A percentile compares a stretch with the other conserved stretches of the same genome.
phyloP scores from a whole-genome alignment of 2,329 filamentous ascomycete species.

The Verticillium albo-atrum region DNA sequence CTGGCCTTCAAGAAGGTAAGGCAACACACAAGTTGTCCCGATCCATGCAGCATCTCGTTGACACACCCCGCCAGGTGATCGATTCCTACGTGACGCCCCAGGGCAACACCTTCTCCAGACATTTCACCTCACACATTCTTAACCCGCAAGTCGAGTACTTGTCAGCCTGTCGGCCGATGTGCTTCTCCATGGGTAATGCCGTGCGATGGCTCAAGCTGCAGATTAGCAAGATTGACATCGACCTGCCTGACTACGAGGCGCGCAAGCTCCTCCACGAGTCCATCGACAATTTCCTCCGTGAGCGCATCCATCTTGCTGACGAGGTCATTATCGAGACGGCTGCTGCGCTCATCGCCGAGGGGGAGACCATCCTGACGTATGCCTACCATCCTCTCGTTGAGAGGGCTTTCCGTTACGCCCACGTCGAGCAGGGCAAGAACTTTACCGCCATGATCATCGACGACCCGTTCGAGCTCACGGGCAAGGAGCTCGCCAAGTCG shows the following conservation, averaged over 20 bases:
- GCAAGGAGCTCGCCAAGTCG: slow-evolving; percentile 59
- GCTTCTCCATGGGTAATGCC: slow-evolving; percentile 94
- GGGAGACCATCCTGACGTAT: slow-evolving; percentile 82
- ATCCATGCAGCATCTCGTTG: not conserved
- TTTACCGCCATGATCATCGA: slow-evolving; percentile 88
- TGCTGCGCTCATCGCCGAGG: slow-evolving; percentile 68
- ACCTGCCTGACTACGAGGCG: slow-evolving; percentile 74
- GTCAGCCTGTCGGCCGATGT: slow-evolving; percentile 89
- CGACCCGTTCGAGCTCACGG: slow-evolving; percentile 50
- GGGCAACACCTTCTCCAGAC: slow-evolving; percentile 78
- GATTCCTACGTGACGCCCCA: slow-evolving; percentile 86
- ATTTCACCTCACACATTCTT: slow-evolving; percentile 86
- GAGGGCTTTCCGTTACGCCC: slow-evolving; percentile 71
- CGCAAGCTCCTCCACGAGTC: slow-evolving; percentile 73
- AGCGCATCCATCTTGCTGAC: slow-evolving; percentile 84
- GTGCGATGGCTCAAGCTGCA: slow-evolving; percentile 92
- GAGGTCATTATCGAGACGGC: slow-evolving; percentile 78
- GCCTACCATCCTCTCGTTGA: slow-evolving; percentile 84
- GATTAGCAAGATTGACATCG: slow-evolving; percentile 86
- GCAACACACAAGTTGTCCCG: not conserved
- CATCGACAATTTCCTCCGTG: slow-evolving; percentile 86
- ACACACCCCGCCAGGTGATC: slow-evolving; percentile 60
- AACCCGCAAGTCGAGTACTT: slow-evolving; percentile 95
- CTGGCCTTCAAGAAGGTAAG: slow-evolving; percentile 80
- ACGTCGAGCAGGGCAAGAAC: slow-evolving; percentile 56